Evolutionary conservation across 2,329 filamentous ascomycete species (phyloP), one percentile per base, ranked within the genome.

Genomic region (Bipolaris sorokiniana): DNA sequence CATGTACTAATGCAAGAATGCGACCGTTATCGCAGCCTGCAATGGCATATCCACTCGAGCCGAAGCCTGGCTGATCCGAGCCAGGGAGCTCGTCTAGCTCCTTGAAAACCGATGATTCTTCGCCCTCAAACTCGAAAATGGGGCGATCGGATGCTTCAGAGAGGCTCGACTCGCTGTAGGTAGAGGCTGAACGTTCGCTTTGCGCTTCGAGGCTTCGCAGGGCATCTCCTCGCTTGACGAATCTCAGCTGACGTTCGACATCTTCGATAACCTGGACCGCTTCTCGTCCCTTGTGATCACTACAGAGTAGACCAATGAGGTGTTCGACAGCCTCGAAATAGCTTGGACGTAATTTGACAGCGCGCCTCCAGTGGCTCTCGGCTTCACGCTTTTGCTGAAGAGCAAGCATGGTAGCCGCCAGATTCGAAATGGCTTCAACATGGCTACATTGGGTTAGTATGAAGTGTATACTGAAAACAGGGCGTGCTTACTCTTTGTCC

Each of bases 291-390:
- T 93, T 86, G 56, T 96, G 90, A 59, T 88, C 91, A 47, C 85
- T 87, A 72, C 94, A 97, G 16, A 98, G 77, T 45, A 98, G 81
- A 1, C 92, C 92, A 28, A 98, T 90, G 1, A 99, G 84, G 79
- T 98, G 93, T 74, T 99, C 95, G 2, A 95, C 92, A 7, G 95
- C 93, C 78, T 99, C 95, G 55, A 99, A 90, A 77, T 96, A 96
- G 71, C 88, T 90, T 0, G 95, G 95, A 7, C 91, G 88, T 55
- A 91, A 80, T 70, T 88, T 90, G 23, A 98, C 87, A n/a, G 92
- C 92, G 59, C 85, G 86, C 63, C 89, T 82, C 95, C 95, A 99
- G 70, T 92, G 85, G 56, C 87, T 84, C 72, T 97, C 89, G 6
- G 95, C 95, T 70, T 98, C 94, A 46, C 89, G 84, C 56, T 89